Base-by-base conservation (phyloP, 768 basidiomycete species). In the Rhodotorula toruloides region DNA sequence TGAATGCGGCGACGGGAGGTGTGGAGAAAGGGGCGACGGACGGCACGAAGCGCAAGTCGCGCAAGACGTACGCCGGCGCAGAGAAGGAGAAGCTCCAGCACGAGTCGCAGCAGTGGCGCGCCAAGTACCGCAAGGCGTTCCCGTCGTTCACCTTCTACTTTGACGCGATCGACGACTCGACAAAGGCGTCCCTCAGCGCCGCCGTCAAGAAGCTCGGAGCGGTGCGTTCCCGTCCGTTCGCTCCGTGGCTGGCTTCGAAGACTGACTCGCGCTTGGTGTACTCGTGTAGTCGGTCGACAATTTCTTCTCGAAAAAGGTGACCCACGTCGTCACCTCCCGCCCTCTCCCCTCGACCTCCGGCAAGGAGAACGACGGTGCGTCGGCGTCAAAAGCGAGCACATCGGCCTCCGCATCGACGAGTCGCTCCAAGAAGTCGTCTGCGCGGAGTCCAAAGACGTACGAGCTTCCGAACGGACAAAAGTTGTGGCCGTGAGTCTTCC, bases 271-370 rank as follows among this genome's bases (percentile, higher is more conserved):
- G n/a, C n/a, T n/a, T n/a, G n/a, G n/a, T n/a, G n/a, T n/a, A n/a
- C n/a, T n/a, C n/a, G n/a, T n/a, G 42, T 74, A 98, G 96, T 81
- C 81, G 61, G 83, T 91, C 61, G 90, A 94, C 55, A 83, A 86
- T 67, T 96, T 96, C 81, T 93, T 97, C 77, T 90, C 88, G 37
- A 85, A 82, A 54, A 82, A 85, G 54, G 84, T 94, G 32, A 92
- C 91, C 0, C 94, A 98, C 79, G 82, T 97, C 68, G 86, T 94
- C 75, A 89, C 88, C 58, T 83, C 87, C 73, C 72, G 76, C 5
- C 29, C 54, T 56, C 67, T 72, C 54, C 63, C 71, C 7, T 7
- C 61, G 8, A 43, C 60, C 1, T 13, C 60, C 22, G 58, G n/a
- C 49, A 53, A 43, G 46, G 50, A 27, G 25, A 47, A 48, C 31